Conservation (phyloP, 2,329 filamentous ascomycete species). For the Chaetomiaceae sp. region DNA sequence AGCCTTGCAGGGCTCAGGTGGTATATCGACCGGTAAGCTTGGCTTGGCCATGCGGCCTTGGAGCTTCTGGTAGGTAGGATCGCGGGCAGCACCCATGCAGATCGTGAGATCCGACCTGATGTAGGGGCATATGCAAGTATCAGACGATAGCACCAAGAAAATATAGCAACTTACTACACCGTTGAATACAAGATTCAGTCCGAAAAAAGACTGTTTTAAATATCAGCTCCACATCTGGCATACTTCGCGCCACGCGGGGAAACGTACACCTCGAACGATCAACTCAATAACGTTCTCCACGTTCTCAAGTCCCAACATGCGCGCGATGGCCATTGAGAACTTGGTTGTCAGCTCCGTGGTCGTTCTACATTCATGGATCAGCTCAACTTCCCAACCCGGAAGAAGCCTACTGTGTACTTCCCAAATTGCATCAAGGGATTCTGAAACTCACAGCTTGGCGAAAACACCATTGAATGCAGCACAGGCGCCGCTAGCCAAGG, state of each 20-base stretch:
- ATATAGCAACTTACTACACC: slow-evolving; percentile 50
- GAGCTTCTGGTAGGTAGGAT: no score
- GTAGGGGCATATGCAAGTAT: neutral
- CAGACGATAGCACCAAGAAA: neutral
- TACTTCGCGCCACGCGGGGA: neutral
- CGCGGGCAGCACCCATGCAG: no score
- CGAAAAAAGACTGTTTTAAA: slow-evolving; percentile 61
- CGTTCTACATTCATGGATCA: slow-evolving; percentile 38
- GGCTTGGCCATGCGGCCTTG: no score
- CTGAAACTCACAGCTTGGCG: slow-evolving; percentile 70
- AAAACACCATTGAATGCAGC: slow-evolving; percentile 80
- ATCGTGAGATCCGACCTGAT: no score
- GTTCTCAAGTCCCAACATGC: slow-evolving; percentile 40
- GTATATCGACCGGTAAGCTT: no score
- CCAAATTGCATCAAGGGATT: neutral
- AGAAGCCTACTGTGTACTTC: neutral
- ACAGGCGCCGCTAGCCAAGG: slow-evolving; percentile 69
- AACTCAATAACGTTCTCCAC: slow-evolving; percentile 44
- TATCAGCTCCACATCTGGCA: neutral
- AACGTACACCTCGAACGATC: slow-evolving; percentile 47
- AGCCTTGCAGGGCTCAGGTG: no score
- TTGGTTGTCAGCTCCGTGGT: slow-evolving; percentile 52
- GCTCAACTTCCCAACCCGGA: neutral
- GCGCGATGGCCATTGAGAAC: slow-evolving; percentile 44
- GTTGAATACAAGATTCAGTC: slow-evolving; percentile 70